Percentiles rank a stretch among this genome's conserved stretches.
phyloP scores from a whole-genome alignment of 1,284 basidiomycete genomes.

The Pulveroboletus sp. region DNA sequence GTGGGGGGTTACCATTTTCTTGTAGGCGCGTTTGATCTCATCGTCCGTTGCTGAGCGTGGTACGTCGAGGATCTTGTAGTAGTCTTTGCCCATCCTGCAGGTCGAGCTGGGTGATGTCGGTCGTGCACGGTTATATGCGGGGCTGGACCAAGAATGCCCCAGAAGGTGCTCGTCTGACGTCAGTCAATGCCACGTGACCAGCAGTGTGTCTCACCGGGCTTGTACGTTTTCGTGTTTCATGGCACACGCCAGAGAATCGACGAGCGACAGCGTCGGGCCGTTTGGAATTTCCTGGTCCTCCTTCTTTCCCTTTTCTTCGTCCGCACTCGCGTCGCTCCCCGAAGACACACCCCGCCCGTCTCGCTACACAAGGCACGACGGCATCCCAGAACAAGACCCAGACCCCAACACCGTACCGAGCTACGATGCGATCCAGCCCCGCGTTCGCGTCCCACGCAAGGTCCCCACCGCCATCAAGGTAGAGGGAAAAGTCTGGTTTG shows the following conservation, averaged over 20 bases:
- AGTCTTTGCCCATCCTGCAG: constrained; percentile 64
- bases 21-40: constrained; percentile 85
- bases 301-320: constrained; percentile 69
- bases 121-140: too few species aligned
- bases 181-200: constrained; percentile 15
- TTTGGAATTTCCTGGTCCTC: constrained; percentile 55
- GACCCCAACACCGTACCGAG: too few species aligned
- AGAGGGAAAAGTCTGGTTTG: constrained; percentile 99
- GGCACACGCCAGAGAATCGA: constrained; percentile 14
- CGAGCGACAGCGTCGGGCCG: constrained; percentile 16
- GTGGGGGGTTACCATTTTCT: constrained; percentile 59
- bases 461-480: constrained; percentile 88
- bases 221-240: constrained; percentile 4
- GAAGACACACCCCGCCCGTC: constrained; percentile 51
- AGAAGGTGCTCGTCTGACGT: constrained; percentile 36
- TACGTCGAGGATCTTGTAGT: constrained; percentile 82
- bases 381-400: constrained; percentile 66
- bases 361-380: constrained; percentile 68
- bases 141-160: constrained; percentile 24
- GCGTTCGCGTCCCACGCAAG: constrained; percentile 80
- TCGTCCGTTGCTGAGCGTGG: constrained; percentile 75
- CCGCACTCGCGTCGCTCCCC: constrained; percentile 68
- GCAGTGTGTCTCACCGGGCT: not conserved
- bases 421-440: constrained; percentile 66
- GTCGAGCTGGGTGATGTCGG: too few species aligned